Base-by-base conservation (phyloP, 2,329 filamentous ascomycete genomes). In the Mycosphaerelloides madeirae region DNA sequence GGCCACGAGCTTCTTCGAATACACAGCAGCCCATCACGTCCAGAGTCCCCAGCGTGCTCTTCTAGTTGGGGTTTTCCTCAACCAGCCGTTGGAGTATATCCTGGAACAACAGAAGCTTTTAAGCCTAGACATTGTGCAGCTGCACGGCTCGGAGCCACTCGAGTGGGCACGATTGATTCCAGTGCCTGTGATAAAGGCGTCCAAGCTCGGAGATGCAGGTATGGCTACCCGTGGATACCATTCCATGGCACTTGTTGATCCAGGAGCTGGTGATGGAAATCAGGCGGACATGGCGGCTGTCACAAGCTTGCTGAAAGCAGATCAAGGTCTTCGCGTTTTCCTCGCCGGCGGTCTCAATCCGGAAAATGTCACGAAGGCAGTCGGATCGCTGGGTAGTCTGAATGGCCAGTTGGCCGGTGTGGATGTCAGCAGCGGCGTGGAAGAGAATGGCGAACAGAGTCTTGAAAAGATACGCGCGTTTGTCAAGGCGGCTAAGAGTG, bases 391-490 rank as follows among this genome's bases (percentile, higher is more conserved):
- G 13, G 84, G 81, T 0, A 71, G 79, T 8, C 72, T 73, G 19
- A 73, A 73, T 8, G 35, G 45, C 11, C 79, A 83, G 48, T 79
- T 96, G 11, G 71, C 89, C 28, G 90, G 84, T 2, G 85, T 98
- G 3, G 93, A 98, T 71, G 87, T 95, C 15, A 95, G 89, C 66
- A 95, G 87, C 60, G 94, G 94, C 0, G 89, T 98, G 2, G 93
- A 97, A 68, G 82, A 81, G 29, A 78, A 84, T 56, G 91, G 89
- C 2, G 73, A 80, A 62, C 93, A 98, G 68, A 85, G 83, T 65
- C 59, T 91, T 45, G 78, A 80, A 14, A 94, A 85, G 71, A 97
- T 98, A 55, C 73, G 74, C 52, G 79, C 77, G 3, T 98, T 98
- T 67, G 74, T 97, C 31, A 77, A 79, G 62, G 80, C 81, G 29